A percentile compares a stretch with the other conserved stretches of the same genome.
These are phyloP conservation scores for Leccinum angustisporum DNA, from an alignment of 1,284 basidiomycete genomes.

Conservation along the genomic window DNA sequence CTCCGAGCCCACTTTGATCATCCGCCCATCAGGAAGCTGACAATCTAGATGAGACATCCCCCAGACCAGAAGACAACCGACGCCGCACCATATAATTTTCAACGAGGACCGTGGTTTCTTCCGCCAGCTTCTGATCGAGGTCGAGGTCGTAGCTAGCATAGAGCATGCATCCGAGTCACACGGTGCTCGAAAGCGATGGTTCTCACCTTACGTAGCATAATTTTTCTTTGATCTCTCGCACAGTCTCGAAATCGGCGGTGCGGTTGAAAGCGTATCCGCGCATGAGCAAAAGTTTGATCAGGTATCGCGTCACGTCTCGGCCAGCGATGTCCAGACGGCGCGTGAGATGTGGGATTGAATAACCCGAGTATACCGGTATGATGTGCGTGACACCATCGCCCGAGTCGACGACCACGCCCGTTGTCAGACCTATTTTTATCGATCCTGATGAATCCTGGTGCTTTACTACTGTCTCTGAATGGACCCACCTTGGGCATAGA, in stretches of 20 bases:
- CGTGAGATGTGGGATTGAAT: slow-evolving; percentile 92
- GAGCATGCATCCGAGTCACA: neutral
- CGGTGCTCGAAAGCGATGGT: neutral
- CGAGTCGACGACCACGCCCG: slow-evolving; percentile 97
- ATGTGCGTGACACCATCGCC: slow-evolving; percentile 99
- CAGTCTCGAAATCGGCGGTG: slow-evolving; percentile 99
- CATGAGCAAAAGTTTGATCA: slow-evolving; percentile 98
- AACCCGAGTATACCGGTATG: slow-evolving; percentile 98
- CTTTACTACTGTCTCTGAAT: neutral
- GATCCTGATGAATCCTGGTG: neutral
- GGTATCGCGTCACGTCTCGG: slow-evolving; percentile 95
- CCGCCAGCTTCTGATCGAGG: slow-evolving; percentile 88
- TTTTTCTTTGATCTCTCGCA: slow-evolving; percentile 98
- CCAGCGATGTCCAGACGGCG: slow-evolving; percentile 96
- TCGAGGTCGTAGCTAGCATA: slow-evolving; percentile 86
- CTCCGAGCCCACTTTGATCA: slow-evolving; percentile 97
- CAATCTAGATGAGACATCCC: slow-evolving; percentile 1
- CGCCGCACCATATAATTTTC: slow-evolving; percentile 88
- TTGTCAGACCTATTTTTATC: slow-evolving; percentile 77
- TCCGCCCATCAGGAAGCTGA: slow-evolving; percentile 93
- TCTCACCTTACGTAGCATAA: slow-evolving; percentile 91
- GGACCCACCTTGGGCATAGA: slow-evolving; percentile 92
- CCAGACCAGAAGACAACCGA: neutral
- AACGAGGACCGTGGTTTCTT: slow-evolving; percentile 95
- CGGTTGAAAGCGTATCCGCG: slow-evolving; percentile 99